Conservation (phyloP, 139 green algal species). For the Choricystis sp. region DNA sequence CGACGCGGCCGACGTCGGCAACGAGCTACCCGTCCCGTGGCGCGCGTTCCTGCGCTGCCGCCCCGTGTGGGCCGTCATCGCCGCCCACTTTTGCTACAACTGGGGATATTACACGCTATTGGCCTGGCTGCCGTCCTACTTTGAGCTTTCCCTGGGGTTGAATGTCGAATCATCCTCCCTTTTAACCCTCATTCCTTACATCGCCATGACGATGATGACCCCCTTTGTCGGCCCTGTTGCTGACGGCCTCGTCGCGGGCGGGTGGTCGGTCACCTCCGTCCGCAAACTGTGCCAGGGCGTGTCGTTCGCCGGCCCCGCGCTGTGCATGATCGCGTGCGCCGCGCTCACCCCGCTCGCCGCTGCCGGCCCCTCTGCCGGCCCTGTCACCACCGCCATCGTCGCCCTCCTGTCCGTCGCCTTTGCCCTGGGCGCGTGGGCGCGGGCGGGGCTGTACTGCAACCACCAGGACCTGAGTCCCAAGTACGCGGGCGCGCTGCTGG, state of each 20-base stretch:
- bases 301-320: slow-evolving; percentile 49
- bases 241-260: slow-evolving; percentile 34
- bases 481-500: slow-evolving; percentile 56
- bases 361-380: slow-evolving; percentile 1
- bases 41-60: slow-evolving; percentile 52
- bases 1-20: not conserved
- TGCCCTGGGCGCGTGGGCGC: slow-evolving; percentile 38
- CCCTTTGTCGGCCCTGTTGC: slow-evolving; percentile 45
- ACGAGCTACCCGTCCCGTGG: slow-evolving; percentile 76
- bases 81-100: slow-evolving; percentile 96
- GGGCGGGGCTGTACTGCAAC: slow-evolving; percentile 67
- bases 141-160: slow-evolving; percentile 76
- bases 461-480: slow-evolving; percentile 70
- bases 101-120: slow-evolving; percentile 93
- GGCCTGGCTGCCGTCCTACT: slow-evolving; percentile 94
- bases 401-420: slow-evolving; percentile 35
- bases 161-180: slow-evolving; percentile 59
- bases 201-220: slow-evolving; percentile 78
- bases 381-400: slow-evolving; percentile 18
- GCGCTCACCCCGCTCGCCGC: slow-evolving; percentile 18
- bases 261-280: slow-evolving; percentile 38
- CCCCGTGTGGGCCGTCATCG: slow-evolving; percentile 80
- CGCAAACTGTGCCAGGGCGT: slow-evolving; percentile 59
- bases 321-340: slow-evolving; percentile 40
- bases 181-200: slow-evolving; percentile 68